phyloP scores from a whole-genome alignment of 345 rosid genomes.

The Anastatica hierochuntica region DNA sequence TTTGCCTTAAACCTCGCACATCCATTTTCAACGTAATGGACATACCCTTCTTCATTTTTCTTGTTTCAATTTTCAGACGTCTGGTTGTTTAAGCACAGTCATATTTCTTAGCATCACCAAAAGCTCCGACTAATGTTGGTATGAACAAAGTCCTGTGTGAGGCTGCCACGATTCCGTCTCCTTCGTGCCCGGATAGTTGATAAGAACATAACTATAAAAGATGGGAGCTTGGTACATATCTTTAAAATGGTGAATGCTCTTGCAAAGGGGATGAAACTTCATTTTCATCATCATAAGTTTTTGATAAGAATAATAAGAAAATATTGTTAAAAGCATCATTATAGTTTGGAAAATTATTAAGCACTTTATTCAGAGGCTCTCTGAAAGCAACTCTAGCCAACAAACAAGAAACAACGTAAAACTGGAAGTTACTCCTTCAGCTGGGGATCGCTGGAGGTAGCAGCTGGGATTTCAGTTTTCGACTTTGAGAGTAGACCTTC shows the following conservation, averaged over 20 bases:
- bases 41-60: too few relatives aligned
- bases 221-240: conserved; percentile 23
- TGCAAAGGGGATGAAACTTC: conserved; percentile 16
- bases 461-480: conserved; percentile 30
- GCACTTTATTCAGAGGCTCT: conserved; percentile 8
- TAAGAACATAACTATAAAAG: conserved; percentile 28
- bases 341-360: conserved; percentile 14
- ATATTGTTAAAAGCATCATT: conserved; percentile 12
- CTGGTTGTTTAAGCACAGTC: too few relatives aligned
- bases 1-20: too few relatives aligned
- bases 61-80: too few relatives aligned
- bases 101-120: too few relatives aligned
- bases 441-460: conserved; percentile 37
- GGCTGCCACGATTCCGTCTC: conserved; percentile 33
- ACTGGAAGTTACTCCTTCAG: conserved; percentile 33
- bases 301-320: conserved; percentile 6
- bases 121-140: conserved; percentile 14
- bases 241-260: conserved; percentile 29
- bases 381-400: conserved; percentile 5
- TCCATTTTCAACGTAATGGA: too few relatives aligned
- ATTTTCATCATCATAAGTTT: conserved; percentile 7
- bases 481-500: conserved; percentile 34
- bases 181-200: conserved; percentile 16
- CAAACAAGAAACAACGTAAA: conserved; percentile 7
- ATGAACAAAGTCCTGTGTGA: conserved; percentile 26